These are phyloP conservation scores for Pythium utonaiense DNA, from an alignment of 352 stramenopile genomes.

Conservation along the genomic window DNA sequence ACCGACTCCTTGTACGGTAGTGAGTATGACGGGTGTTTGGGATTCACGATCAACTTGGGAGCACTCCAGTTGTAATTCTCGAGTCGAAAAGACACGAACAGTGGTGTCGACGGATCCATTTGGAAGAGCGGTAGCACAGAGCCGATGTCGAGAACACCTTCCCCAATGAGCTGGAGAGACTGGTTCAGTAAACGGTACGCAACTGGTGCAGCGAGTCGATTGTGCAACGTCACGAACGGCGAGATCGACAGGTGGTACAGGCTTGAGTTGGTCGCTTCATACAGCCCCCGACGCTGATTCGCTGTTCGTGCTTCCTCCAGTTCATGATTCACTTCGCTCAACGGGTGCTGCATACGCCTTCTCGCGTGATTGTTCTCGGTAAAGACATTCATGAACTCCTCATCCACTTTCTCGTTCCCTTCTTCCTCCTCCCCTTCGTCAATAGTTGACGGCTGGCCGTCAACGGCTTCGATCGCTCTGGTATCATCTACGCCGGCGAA, in stretches of 20 bases:
- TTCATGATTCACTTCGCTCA: conserved; percentile 75
- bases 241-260: conserved; percentile 81
- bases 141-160: conserved; percentile 81
- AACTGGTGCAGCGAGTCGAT: conserved; percentile 75
- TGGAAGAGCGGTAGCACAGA: conserved; percentile 84
- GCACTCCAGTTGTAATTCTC: conserved; percentile 89
- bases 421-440: conserved; percentile 43
- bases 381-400: conserved; percentile 81
- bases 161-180: conserved; percentile 79
- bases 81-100: conserved; percentile 83
- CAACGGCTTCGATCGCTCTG: conserved; percentile 19
- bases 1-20: conserved; percentile 80
- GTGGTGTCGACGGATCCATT: conserved; percentile 50
- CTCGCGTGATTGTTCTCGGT: conserved; percentile 35
- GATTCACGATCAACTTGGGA: conserved; percentile 75
- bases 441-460: conserved; percentile 22
- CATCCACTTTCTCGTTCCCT: conserved; percentile 64
- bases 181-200: conserved; percentile 81
- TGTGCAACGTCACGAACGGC: conserved; percentile 82
- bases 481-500: conserved; percentile 65
- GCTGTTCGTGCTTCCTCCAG: conserved; percentile 73
- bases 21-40: conserved; percentile 58
- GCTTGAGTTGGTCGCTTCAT: conserved; percentile 83
- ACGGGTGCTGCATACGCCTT: conserved; percentile 46
- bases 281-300: conserved; percentile 73